Percentiles rank a stretch among this genome's conserved stretches.
These are phyloP conservation scores for Suhomyces bolitotheri DNA, from an alignment of 1,139 yeast genomes.

Conservation along the genomic window DNA sequence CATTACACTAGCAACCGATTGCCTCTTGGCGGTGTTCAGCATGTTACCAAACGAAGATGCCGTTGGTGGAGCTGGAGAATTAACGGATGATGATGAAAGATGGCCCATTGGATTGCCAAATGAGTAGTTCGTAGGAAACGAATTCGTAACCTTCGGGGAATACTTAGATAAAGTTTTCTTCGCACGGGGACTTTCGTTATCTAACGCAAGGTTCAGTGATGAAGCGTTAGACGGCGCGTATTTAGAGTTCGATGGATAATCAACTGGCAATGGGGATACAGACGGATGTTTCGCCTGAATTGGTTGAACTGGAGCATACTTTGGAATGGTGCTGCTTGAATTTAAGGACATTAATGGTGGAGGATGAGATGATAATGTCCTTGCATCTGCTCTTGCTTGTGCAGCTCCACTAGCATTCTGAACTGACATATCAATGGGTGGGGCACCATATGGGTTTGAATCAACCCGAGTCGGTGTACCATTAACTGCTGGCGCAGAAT, in stretches of 20 bases:
- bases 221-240: slow-evolving; percentile 33
- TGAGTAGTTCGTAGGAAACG: slow-evolving; percentile 6
- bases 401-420: slow-evolving; percentile 13
- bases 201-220: slow-evolving; percentile 22
- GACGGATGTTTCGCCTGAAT: slow-evolving; percentile 6
- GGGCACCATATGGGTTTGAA: slow-evolving; percentile 1
- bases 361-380: slow-evolving; percentile 3
- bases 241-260: slow-evolving; percentile 17
- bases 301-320: slow-evolving; percentile 21
- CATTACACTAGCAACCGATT: slow-evolving; percentile 27
- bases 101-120: slow-evolving; percentile 18
- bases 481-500: slow-evolving; percentile 1
- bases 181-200: slow-evolving; percentile 11
- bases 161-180: slow-evolving; percentile 17
- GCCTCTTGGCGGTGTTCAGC: slow-evolving; percentile 19
- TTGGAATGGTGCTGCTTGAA: slow-evolving; percentile 20
- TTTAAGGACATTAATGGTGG: slow-evolving; percentile 18
- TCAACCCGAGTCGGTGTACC: not conserved
- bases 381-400: slow-evolving; percentile 15
- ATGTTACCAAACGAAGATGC: slow-evolving; percentile 10
- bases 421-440: slow-evolving; percentile 5
- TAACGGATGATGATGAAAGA: slow-evolving; percentile 17
- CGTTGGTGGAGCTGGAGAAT: slow-evolving; percentile 15
- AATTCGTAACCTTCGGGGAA: slow-evolving; percentile 17
- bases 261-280: slow-evolving; percentile 8